Evolutionary conservation across 805 yeast genomes (phyloP), one percentile per base, ranked within the genome.

Genomic region (Babjeviella inositovora): DNA sequence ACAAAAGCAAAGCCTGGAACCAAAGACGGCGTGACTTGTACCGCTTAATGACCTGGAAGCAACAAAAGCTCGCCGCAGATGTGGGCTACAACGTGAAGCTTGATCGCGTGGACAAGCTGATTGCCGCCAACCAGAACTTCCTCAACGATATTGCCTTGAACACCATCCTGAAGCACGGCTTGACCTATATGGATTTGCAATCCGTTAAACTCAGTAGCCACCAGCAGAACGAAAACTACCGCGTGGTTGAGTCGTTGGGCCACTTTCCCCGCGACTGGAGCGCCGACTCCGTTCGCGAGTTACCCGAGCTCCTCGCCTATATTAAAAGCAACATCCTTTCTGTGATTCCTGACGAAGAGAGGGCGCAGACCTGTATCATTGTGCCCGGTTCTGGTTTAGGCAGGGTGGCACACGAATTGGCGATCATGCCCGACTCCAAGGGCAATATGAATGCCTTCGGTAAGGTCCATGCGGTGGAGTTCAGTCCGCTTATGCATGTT

Each of bases 351-450:
- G 29, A 21, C n/a, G 27, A 31, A 6, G 43, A 47, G 15, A 36
- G 47, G 18, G 10, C 27, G 0, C 46, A 50, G 5, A 64, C 79
- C 0, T 45, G 65, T 8, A 57, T 81, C 0, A 47, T 85, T 4
- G 64, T 80, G 1, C 96, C 97, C 0, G 97, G 97, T 0, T 67
- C 90, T 2, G 97, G 97, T 0, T 52, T 77, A 13, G 94, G 94
- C 0, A 53, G 82, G 32, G 49, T 82, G 1, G 72, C 93, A 2
- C 71, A 70, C 38, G 80, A 71, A 28, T 29, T 81, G 13, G 53
- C 70, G 2, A 7, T 9, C 4, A 11, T 37, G 27, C 37, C 31
- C 2, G 18, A n/a, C 15, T 10, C 15, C n/a, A 45, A 61, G 0
- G 23, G 29, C 2, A 29, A 27, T 7, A 57, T 55, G 20, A 49